These are phyloP conservation scores for Mucor mucedo DNA, from an alignment of 371 early-diverging fungal genomes.

Conservation along the genomic window DNA sequence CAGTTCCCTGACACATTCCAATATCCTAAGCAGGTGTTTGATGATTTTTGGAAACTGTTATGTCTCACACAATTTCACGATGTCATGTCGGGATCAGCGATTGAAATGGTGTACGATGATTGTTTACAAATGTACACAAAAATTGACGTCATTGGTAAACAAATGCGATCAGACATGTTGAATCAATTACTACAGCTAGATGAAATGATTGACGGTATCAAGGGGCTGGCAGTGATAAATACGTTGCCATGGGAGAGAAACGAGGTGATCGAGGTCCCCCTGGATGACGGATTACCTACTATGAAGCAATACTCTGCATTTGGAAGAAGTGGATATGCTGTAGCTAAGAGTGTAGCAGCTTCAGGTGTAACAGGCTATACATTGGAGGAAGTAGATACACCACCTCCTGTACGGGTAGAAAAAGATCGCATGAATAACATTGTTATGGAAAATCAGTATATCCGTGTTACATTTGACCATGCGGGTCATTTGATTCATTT, in stretches of 20 bases:
- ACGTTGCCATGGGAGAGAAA: constrained; percentile 79
- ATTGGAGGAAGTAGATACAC: constrained; percentile 3
- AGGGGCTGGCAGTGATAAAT: constrained; percentile 74
- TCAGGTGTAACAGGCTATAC: constrained; percentile 16
- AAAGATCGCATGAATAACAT: constrained; percentile 44
- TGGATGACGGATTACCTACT: constrained; percentile 37
- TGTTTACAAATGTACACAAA: constrained; percentile 57
- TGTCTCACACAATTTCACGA: constrained; percentile 87
- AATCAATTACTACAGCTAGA: constrained; percentile 26
- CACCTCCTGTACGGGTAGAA: constrained; percentile 39
- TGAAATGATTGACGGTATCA: neutral
- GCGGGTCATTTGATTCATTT: constrained; percentile 74
- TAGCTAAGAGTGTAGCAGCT: constrained; percentile 29
- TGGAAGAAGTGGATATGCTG: constrained; percentile 54
- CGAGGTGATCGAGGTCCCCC: constrained; percentile 74
- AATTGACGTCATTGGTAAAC: constrained; percentile 42
- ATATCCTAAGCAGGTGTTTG: constrained; percentile 77
- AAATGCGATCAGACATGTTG: constrained; percentile 41
- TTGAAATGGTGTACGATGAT: constrained; percentile 88
- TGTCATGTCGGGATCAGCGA: constrained; percentile 88
- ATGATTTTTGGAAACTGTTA: constrained; percentile 78
- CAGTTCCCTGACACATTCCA: constrained; percentile 30
- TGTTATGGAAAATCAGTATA: constrained; percentile 73
- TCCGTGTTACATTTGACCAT: constrained; percentile 70
- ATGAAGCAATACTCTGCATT: constrained; percentile 63